phyloP scores from a whole-genome alignment of 768 basidiomycete genomes.

The Gymnopilus dilepis region DNA sequence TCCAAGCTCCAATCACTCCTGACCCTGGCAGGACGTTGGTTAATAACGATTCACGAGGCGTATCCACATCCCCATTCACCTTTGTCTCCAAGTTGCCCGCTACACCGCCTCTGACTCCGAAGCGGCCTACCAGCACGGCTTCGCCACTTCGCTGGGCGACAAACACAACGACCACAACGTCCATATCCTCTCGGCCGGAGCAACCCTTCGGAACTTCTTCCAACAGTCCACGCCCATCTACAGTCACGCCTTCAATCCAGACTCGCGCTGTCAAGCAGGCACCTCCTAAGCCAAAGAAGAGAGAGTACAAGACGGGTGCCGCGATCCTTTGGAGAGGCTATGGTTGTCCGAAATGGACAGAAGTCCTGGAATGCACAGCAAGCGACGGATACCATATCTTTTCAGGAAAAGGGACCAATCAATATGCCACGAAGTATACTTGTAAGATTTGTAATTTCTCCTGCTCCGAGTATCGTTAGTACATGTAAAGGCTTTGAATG shows the following conservation, averaged over 20 bases:
- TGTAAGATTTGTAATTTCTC: constrained; percentile 11
- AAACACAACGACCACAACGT: background rate
- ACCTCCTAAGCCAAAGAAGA: background rate
- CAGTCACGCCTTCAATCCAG: background rate
- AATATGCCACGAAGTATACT: constrained; percentile 15
- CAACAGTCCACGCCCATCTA: background rate
- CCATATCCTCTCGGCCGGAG: background rate
- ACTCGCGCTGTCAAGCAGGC: background rate
- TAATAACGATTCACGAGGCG: background rate
- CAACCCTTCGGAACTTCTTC: background rate
- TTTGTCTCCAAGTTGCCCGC: background rate
- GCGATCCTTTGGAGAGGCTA: constrained; percentile 17
- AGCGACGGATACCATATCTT: constrained; percentile 12
- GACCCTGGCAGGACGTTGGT: background rate
- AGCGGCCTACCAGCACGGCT: background rate
- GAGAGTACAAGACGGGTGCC: constrained; percentile 1
- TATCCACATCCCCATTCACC: background rate
- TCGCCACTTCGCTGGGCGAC: background rate
- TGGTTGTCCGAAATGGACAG: constrained; percentile 4
- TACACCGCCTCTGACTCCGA: background rate
- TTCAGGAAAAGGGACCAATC: constrained; percentile 19
- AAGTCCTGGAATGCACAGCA: constrained; percentile 17
- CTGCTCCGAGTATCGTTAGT: constrained; percentile 7
- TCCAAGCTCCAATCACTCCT: background rate
- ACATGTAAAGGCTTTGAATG: background rate